Evolutionary conservation across 2,329 filamentous ascomycete species (phyloP).

Genomic region (Graphium sp.): DNA sequence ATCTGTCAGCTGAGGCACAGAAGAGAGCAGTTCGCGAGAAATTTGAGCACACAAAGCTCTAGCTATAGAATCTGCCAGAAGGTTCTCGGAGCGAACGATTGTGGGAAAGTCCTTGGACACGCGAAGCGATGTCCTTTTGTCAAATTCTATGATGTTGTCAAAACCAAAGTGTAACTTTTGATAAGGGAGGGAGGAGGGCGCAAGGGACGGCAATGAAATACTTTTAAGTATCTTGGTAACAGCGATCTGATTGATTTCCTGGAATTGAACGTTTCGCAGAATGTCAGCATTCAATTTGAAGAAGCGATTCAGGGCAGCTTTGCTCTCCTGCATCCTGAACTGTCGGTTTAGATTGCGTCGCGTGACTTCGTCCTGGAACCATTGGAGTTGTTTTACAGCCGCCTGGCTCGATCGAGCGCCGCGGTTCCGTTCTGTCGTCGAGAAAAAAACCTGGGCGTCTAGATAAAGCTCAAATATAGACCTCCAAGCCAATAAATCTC

Average conservation of each 20-base stretch:
- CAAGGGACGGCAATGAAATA: slow-evolving; percentile 18
- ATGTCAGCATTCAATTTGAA: slow-evolving; percentile 56
- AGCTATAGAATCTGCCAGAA: slow-evolving; percentile 51
- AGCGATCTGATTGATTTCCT: slow-evolving; percentile 66
- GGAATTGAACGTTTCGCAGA: slow-evolving; percentile 68
- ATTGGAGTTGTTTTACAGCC: slow-evolving; percentile 50
- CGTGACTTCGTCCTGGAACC: slow-evolving; percentile 54
- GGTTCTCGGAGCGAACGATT: slow-evolving; percentile 38
- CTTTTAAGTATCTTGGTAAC: slow-evolving; percentile 77
- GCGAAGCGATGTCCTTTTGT: slow-evolving; percentile 65
- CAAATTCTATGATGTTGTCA: slow-evolving; percentile 48
- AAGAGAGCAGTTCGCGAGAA: slow-evolving; percentile 50
- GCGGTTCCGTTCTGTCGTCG: slow-evolving; percentile 53
- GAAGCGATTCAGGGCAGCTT: slow-evolving; percentile 49
- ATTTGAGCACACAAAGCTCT: slow-evolving; percentile 63
- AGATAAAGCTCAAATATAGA: slow-evolving; percentile 70
- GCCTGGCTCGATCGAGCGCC: slow-evolving; percentile 48
- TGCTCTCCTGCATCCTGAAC: slow-evolving; percentile 52
- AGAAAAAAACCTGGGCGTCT: slow-evolving; percentile 69
- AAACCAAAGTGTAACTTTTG: slow-evolving; percentile 4
- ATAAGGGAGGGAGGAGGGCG: background rate
- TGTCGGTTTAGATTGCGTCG: slow-evolving; percentile 37
- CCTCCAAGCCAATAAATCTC: slow-evolving; percentile 61
- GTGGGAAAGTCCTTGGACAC: slow-evolving; percentile 46
- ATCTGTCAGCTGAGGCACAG: slow-evolving; percentile 71